A percentile compares a stretch with the other conserved stretches of the same genome.
Conservation (phyloP, 148 eudicot species). For the Pharnaceum exiguum region DNA sequence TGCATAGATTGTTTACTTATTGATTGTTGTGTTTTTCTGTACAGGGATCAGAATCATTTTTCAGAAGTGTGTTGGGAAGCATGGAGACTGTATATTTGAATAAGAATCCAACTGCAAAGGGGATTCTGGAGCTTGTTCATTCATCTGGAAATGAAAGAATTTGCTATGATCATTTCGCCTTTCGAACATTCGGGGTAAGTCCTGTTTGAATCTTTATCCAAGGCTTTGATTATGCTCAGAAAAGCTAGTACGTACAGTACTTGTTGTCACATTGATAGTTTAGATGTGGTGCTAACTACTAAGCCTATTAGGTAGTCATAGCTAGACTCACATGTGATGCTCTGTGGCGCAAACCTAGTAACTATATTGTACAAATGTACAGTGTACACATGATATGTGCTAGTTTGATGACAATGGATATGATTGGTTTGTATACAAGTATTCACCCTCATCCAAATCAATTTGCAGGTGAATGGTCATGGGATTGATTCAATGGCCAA, state of each 20-base stretch:
- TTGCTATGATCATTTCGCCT: conserved; percentile 91
- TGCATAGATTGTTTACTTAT: neutral
- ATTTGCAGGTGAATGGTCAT: conserved; percentile 59
- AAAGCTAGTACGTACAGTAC: no score
- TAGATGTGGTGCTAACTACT: no score
- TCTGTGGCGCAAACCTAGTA: no score
- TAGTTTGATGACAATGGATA: neutral
- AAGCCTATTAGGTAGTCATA: no score
- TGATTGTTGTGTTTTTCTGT: conserved; percentile 1
- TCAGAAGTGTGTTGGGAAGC: conserved; percentile 58
- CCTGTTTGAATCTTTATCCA: no score
- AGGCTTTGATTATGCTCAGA: neutral
- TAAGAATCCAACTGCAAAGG: conserved; percentile 87
- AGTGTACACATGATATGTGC: neutral
- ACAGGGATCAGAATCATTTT: conserved; percentile 83
- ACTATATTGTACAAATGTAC: neutral
- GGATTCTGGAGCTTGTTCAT: conserved; percentile 68
- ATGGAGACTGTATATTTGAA: conserved; percentile 81
- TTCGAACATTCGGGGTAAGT: conserved; percentile 90
- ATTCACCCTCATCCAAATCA: neutral
- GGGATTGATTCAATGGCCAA: conserved; percentile 89
- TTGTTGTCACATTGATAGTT: no score
- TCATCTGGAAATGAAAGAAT: conserved; percentile 55
- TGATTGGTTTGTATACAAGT: neutral
- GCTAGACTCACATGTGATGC: no score